Base-by-base conservation (phyloP, 2,329 filamentous ascomycete species). In the Cordyceps farinosa region DNA sequence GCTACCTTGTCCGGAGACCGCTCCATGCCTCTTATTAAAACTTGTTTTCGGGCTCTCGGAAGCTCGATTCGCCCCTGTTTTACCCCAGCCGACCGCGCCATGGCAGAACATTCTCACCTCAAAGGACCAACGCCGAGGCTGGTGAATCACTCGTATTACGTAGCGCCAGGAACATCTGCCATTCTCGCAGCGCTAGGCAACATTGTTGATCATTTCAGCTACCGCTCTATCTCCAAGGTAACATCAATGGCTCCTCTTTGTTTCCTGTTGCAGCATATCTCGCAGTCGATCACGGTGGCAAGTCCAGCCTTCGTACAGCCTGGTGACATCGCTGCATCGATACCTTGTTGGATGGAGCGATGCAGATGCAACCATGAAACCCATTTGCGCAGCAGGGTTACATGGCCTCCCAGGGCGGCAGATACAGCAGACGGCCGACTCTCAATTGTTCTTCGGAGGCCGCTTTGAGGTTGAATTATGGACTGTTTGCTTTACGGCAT, bases 181-280 rank as follows among this genome's bases (percentile, higher is more conserved):
- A 45, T 47, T 57, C 42, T 3, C 9, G 9, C 44, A 27, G 29
- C 27, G 17, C 30, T 53, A 53, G 34, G 22, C 13, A 34, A 10
- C 8, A 22, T 52, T 10, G n/a, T 17, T 36, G 32, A 52, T 40
- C 38, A 22, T 36, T 30, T 10, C 15, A 22, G 27, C 6, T 50
- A 27, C 32, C 45, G 27, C 27, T 15, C 10, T 42, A 22, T 48
- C 59, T 61, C 59, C 59, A 61, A 61, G 50, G 59, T 61, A 61
- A 30, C 59, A 55, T 61, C 32, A 32, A 61, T 15, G 15, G 40
- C 40, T n/a, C 29, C n/a, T 22, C 7, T 38, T 45, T 4, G 11
- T 17, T 42, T 29, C 58, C 58, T n/a, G 1, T 47, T 45, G 9
- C n/a, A 22, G 50, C 15, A 34, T 34, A 47, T 36, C 5, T 29